Evolutionary conservation across 306 rosid species (phyloP).

Genomic region (Pyrus pyrifolia): DNA sequence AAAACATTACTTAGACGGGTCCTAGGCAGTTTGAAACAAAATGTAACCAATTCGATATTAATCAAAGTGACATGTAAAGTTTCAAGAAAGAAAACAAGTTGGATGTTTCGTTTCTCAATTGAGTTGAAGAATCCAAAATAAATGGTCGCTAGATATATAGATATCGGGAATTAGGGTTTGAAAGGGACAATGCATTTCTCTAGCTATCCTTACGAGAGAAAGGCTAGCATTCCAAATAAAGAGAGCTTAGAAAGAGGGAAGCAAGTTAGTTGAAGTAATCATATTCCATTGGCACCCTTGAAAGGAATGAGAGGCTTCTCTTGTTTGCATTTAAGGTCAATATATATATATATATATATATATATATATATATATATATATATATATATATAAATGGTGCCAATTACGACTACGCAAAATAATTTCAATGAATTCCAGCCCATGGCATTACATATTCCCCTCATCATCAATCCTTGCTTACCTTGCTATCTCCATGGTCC

Average conservation of each 20-base stretch:
- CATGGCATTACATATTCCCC: slow-evolving; percentile 29
- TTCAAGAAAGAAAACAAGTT: background rate
- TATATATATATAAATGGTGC: slow-evolving; percentile 11
- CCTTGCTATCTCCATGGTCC: slow-evolving; percentile 36
- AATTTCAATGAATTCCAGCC: slow-evolving; percentile 34
- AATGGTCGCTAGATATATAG: background rate
- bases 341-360: background rate
- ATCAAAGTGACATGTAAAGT: background rate
- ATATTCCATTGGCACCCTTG: slow-evolving; percentile 42
- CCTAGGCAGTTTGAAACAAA: background rate
- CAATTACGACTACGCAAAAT: slow-evolving; percentile 27
- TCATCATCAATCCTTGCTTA: slow-evolving; percentile 26
- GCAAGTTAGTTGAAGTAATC: slow-evolving; percentile 22
- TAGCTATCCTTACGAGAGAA: slow-evolving; percentile 12
- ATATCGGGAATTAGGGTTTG: slow-evolving; percentile 1
- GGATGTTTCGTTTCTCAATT: background rate
- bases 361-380: no score
- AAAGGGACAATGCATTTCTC: slow-evolving; percentile 21
- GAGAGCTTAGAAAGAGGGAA: slow-evolving; percentile 13
- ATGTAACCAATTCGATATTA: background rate
- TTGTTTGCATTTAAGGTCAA: slow-evolving; percentile 43
- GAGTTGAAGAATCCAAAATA: slow-evolving; percentile 10
- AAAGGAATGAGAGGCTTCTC: slow-evolving; percentile 38
- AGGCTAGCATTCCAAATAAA: slow-evolving; percentile 8
- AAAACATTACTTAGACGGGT: no score